Conservation (phyloP, 176 grass and related monocot genomes). For the Aegilops tauschii region DNA sequence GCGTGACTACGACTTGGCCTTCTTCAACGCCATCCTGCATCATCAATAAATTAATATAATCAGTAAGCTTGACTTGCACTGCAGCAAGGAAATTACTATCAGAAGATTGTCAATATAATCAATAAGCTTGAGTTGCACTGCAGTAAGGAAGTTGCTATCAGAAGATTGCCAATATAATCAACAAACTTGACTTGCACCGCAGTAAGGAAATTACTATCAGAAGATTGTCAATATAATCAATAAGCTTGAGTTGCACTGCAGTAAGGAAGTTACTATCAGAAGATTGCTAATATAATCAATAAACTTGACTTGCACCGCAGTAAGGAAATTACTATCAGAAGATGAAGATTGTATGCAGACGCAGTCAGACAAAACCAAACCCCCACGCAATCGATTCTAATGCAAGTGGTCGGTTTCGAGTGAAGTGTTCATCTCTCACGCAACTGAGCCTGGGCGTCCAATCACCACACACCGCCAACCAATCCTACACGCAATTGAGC, state of each 20-base stretch:
- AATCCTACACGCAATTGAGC: conserved; percentile 5
- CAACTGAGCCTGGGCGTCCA: not conserved
- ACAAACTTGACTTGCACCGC: not conserved
- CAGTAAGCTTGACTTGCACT: not conserved
- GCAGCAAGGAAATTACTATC: not conserved
- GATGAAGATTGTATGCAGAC: not conserved
- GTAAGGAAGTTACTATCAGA: not conserved
- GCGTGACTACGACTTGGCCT: not conserved
- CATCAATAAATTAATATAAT: not conserved
- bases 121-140: not conserved
- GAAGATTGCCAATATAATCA: not conserved
- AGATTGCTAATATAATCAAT: not conserved
- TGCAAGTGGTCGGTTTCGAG: not conserved
- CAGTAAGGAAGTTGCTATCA: not conserved
- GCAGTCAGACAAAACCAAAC: not conserved
- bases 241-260: not conserved
- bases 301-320: not conserved
- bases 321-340: not conserved
- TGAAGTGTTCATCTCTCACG: not conserved
- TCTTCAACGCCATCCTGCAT: conserved; percentile 32
- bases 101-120: not conserved
- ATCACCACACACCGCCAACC: not conserved
- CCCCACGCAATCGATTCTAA: not conserved
- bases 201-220: not conserved
- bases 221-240: not conserved